Evolutionary conservation across 2,329 filamentous ascomycete genomes (phyloP).

Genomic region (Aspergillus viridinutans): DNA sequence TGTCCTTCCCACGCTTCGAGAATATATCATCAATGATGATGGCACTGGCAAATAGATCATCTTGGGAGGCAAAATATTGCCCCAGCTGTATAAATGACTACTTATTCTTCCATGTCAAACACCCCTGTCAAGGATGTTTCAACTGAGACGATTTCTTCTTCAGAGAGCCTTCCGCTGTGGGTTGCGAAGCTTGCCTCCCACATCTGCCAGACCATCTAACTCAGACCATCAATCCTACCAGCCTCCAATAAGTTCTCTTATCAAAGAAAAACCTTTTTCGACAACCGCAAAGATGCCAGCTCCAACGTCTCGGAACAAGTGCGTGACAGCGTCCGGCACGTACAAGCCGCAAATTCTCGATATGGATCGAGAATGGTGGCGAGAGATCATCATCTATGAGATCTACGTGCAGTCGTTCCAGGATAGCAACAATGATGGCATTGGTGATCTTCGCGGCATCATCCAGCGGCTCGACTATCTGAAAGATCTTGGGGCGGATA

Average conservation of each 20-base stretch:
- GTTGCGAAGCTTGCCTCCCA: constrained; percentile 1
- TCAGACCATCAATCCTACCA: not conserved
- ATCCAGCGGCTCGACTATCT: constrained; percentile 56
- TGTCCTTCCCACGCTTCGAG: not conserved
- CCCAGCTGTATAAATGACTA: not conserved
- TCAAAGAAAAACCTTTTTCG: not conserved
- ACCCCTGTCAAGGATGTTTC: constrained; percentile 2
- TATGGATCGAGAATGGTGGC: constrained; percentile 50
- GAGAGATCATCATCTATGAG: constrained; percentile 58
- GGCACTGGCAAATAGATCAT: not conserved
- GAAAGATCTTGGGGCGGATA: constrained; percentile 42
- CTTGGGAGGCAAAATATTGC: not conserved
- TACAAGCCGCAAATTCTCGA: constrained; percentile 12
- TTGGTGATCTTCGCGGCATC: constrained; percentile 56
- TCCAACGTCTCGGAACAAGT: not conserved
- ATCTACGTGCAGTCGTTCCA: constrained; percentile 61
- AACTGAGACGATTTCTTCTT: constrained; percentile 1
- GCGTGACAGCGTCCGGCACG: not conserved
- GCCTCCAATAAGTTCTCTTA: not conserved
- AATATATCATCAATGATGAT: not conserved
- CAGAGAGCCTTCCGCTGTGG: not conserved
- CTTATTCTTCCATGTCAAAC: not conserved
- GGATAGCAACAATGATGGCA: constrained; percentile 54
- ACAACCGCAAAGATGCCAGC: not conserved
- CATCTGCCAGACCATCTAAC: not conserved